A percentile compares a stretch with the other conserved stretches of the same genome.
Evolutionary conservation across 768 basidiomycete species (phyloP).

Genomic region (Boletus insuetus): DNA sequence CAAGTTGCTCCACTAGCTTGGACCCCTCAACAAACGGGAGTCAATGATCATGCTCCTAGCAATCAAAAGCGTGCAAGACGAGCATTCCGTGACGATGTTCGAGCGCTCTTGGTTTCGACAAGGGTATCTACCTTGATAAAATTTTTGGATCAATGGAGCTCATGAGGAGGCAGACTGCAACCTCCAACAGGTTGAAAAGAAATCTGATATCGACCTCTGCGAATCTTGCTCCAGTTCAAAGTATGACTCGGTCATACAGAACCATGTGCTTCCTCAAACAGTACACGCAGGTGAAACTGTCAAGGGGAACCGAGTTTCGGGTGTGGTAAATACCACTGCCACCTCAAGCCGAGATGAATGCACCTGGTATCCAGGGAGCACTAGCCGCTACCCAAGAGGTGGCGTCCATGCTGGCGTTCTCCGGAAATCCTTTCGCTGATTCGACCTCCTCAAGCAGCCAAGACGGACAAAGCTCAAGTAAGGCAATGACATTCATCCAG

Average conservation of each 20-base stretch:
- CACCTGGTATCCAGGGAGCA: neutral
- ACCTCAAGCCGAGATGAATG: neutral
- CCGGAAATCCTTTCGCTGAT: neutral
- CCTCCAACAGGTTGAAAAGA: conserved; percentile 5
- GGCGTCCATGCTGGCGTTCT: neutral
- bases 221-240: neutral
- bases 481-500: too few species aligned
- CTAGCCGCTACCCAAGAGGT: neutral
- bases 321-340: too few species aligned
- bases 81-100: neutral
- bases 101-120: neutral
- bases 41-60: neutral
- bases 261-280: too few species aligned
- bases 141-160: neutral
- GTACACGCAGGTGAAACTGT: too few species aligned
- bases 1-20: neutral
- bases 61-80: neutral
- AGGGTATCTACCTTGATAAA: neutral
- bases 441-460: neutral
- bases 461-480: too few species aligned
- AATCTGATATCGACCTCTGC: neutral
- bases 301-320: too few species aligned
- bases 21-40: too few species aligned
- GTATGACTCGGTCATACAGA: too few species aligned
- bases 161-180: neutral